phyloP scores from a whole-genome alignment of 2,329 filamentous ascomycete species.

The Aureobasidium sp. region DNA sequence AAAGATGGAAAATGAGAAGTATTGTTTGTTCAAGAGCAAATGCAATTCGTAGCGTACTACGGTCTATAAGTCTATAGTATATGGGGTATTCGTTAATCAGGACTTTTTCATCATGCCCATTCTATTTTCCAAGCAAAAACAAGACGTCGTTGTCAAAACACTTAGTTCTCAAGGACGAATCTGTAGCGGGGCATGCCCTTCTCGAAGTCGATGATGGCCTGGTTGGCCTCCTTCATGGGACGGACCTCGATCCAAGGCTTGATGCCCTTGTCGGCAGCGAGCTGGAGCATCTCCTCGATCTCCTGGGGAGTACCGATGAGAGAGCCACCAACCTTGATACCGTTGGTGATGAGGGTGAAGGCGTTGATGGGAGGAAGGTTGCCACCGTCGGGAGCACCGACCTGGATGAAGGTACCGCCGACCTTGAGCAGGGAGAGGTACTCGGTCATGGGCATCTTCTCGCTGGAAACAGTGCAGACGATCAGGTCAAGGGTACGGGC shows the following conservation, averaged over 20 bases:
- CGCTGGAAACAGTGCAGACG: constrained; percentile 49
- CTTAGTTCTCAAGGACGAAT: constrained; percentile 32
- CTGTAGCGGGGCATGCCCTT: constrained; percentile 46
- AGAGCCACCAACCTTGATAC: constrained; percentile 38
- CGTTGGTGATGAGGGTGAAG: constrained; percentile 51
- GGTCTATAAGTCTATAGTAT: constrained; percentile 8
- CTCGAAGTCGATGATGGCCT: constrained; percentile 51
- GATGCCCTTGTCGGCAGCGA: constrained; percentile 52
- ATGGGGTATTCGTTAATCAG: constrained; percentile 11
- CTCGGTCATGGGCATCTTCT: constrained; percentile 54
- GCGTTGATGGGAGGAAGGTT: constrained; percentile 47
- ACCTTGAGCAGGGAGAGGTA: constrained; percentile 55
- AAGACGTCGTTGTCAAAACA: neutral
- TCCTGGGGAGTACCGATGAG: constrained; percentile 48
- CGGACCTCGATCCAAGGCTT: constrained; percentile 56
- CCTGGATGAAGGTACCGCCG: constrained; percentile 55
- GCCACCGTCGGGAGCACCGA: constrained; percentile 55
- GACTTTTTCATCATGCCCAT: constrained; percentile 10
- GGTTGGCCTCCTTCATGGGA: constrained; percentile 52
- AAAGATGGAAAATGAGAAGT: neutral
- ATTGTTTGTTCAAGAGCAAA: neutral
- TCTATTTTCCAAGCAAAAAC: neutral
- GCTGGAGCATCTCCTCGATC: constrained; percentile 54
- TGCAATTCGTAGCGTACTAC: constrained; percentile 9
- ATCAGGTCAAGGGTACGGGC: constrained; percentile 49